A percentile compares a stretch with the other conserved stretches of the same genome.
Evolutionary conservation across 257 asterid species (phyloP).

Genomic region (Solanum ossicruentum): DNA sequence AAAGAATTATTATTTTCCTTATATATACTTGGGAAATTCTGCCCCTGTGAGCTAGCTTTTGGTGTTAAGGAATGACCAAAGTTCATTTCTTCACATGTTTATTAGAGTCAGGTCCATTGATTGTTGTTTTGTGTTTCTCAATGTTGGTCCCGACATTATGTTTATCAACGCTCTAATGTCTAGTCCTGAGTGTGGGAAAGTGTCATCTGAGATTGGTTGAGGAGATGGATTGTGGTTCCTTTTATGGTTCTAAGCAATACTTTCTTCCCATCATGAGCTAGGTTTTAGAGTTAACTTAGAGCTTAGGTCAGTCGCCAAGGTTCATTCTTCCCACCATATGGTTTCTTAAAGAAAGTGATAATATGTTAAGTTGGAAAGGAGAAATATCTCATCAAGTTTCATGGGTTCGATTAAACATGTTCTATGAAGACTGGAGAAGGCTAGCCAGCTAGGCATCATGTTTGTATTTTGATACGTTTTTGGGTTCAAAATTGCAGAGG

Average conservation of each 20-base stretch:
- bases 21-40: neutral
- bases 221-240: neutral
- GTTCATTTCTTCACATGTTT: neutral
- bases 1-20: neutral
- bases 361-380: neutral
- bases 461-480: neutral
- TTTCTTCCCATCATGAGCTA: neutral
- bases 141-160: neutral
- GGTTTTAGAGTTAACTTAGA: neutral
- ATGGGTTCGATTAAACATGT: neutral
- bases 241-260: neutral
- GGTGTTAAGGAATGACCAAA: neutral
- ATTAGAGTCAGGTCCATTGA: neutral
- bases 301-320: neutral
- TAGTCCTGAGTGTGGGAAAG: neutral
- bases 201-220: neutral
- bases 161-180: neutral
- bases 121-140: neutral
- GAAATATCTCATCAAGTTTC: neutral
- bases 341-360: neutral
- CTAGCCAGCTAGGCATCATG: neutral
- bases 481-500: slow-evolving; percentile 35
- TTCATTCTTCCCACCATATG: neutral
- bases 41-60: neutral
- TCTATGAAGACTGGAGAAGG: neutral